Evolutionary conservation across 805 yeast genomes (phyloP).

Genomic region (Clavispora carvajalis): DNA sequence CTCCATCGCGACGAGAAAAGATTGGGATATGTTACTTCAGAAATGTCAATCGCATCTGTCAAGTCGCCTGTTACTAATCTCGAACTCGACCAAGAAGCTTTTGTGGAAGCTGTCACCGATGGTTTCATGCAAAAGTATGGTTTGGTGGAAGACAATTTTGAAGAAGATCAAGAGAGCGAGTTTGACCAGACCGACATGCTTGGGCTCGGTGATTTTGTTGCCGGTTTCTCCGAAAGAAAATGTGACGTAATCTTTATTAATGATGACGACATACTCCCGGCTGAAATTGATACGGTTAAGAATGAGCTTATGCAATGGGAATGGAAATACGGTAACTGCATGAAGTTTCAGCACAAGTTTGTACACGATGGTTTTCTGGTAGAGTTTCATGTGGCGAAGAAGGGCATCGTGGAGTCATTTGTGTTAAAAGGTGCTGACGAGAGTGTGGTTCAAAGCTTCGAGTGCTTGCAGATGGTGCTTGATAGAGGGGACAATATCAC

Average conservation of each 20-base stretch:
- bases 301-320: constrained; percentile 50
- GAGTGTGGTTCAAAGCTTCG: constrained; percentile 23
- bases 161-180: constrained; percentile 6
- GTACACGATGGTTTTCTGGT: constrained; percentile 27
- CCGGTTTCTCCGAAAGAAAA: constrained; percentile 8
- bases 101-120: constrained; percentile 39
- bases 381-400: constrained; percentile 44
- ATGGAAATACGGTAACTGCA: constrained; percentile 77
- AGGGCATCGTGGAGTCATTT: constrained; percentile 22
- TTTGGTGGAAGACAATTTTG: background rate
- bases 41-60: constrained; percentile 67
- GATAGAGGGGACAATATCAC: constrained; percentile 21
- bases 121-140: constrained; percentile 37
- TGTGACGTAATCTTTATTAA: constrained; percentile 17
- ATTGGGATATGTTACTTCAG: constrained; percentile 39
- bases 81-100: constrained; percentile 38
- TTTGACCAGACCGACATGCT: constrained; percentile 28
- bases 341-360: constrained; percentile 57
- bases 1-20: constrained; percentile 43
- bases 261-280: constrained; percentile 24
- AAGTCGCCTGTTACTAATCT: constrained; percentile 74
- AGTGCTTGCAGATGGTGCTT: constrained; percentile 25
- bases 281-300: constrained; percentile 37
- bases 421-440: constrained; percentile 12
- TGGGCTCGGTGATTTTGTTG: constrained; percentile 28